Conservation (phyloP, 495 filamentous ascomycete species). For the Hyaloscypha hepaticicola region DNA sequence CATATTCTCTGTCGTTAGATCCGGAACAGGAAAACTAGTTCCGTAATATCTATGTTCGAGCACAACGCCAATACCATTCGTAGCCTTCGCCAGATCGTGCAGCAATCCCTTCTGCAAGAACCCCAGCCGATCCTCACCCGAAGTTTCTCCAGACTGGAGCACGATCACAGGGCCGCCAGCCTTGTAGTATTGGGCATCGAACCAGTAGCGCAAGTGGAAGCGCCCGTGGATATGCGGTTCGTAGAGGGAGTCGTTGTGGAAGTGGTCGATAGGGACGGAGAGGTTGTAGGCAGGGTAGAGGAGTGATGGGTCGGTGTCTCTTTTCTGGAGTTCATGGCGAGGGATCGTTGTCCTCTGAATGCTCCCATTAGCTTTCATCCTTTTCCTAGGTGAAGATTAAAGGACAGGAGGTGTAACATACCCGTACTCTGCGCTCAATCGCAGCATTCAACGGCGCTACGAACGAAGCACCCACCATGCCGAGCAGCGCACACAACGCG, state of each 20-base stretch:
- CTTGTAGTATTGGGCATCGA: constrained; percentile 64
- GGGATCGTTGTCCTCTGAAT: constrained; percentile 28
- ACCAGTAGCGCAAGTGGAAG: constrained; percentile 71
- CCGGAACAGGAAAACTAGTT: constrained; percentile 53
- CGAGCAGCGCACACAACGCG: constrained; percentile 14
- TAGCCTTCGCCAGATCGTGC: constrained; percentile 58
- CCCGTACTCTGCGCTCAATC: constrained; percentile 20
- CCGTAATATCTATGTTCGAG: constrained; percentile 78
- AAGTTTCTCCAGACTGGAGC: constrained; percentile 63
- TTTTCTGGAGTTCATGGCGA: constrained; percentile 14
- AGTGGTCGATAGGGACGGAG: constrained; percentile 70
- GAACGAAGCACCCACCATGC: constrained; percentile 9
- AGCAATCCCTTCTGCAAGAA: constrained; percentile 71
- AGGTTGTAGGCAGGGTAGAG: constrained; percentile 61
- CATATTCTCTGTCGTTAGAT: constrained; percentile 63
- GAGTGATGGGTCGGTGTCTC: constrained; percentile 39
- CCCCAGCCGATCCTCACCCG: constrained; percentile 53
- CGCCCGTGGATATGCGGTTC: constrained; percentile 61
- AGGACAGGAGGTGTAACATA: neutral
- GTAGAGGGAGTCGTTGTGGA: constrained; percentile 67
- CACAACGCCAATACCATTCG: constrained; percentile 68
- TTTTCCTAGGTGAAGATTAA: neutral
- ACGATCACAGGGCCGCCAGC: constrained; percentile 72
- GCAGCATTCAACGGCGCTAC: constrained; percentile 10
- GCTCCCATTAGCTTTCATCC: constrained; percentile 3